A percentile compares a stretch with the other conserved stretches of the same genome.
phyloP scores from a whole-genome alignment of 371 early-diverging fungal genomes.

The Mucor lusitanicus region DNA sequence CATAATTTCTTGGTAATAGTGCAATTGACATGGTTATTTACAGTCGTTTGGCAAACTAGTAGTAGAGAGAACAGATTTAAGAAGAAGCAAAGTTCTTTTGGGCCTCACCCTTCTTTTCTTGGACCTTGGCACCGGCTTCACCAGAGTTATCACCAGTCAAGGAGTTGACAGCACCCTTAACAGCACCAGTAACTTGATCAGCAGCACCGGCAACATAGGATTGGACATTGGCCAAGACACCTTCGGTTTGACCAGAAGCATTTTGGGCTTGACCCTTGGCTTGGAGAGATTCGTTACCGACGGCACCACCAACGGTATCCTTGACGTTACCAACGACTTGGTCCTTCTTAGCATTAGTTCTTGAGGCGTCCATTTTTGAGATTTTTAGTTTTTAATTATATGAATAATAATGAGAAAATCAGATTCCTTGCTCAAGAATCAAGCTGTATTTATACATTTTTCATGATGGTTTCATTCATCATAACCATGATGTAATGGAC shows the following conservation, averaged over 20 bases:
- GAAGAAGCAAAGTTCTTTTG: not conserved
- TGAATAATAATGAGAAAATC: not conserved
- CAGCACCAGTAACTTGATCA: conserved; percentile 17
- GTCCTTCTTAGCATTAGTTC: conserved; percentile 31
- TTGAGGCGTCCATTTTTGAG: conserved; percentile 9
- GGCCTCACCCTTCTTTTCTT: conserved; percentile 19
- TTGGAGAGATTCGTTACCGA: conserved; percentile 38
- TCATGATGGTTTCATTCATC: not conserved
- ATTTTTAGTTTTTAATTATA: not conserved
- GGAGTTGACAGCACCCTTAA: conserved; percentile 24
- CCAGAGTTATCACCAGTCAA: conserved; percentile 23
- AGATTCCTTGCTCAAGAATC: not conserved
- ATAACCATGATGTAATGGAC: not conserved
- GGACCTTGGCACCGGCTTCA: conserved; percentile 17
- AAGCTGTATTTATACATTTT: not conserved
- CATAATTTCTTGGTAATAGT: not conserved
- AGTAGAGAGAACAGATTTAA: not conserved
- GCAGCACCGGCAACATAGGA: not conserved
- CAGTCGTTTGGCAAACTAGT: not conserved
- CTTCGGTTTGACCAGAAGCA: conserved; percentile 29
- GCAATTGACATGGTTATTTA: not conserved
- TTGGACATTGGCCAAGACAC: conserved; percentile 15
- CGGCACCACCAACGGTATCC: conserved; percentile 38
- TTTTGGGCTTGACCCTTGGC: conserved; percentile 39
- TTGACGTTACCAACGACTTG: conserved; percentile 42